phyloP scores from a whole-genome alignment of 139 green algal genomes.

The Edaphochlamys debaryana region DNA sequence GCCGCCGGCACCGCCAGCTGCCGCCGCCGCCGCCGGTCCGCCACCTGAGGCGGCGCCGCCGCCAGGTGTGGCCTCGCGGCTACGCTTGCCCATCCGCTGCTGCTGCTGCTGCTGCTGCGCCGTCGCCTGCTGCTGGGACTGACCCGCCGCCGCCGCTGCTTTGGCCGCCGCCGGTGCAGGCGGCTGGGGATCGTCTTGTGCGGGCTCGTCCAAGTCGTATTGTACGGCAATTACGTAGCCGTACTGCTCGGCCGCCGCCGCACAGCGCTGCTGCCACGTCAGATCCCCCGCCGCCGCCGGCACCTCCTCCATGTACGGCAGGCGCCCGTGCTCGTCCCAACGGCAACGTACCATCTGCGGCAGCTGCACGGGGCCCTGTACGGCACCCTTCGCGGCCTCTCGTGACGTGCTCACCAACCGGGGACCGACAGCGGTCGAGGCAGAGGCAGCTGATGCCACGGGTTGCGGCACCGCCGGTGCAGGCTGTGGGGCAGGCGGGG shows the following conservation, averaged over 20 bases:
- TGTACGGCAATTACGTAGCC: conserved; percentile 34
- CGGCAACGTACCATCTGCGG: conserved; percentile 37
- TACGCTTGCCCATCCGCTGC: not conserved
- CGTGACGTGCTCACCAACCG: too few species aligned
- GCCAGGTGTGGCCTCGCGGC: too few species aligned
- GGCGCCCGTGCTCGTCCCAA: conserved; percentile 6
- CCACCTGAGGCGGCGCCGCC: too few species aligned
- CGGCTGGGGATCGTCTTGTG: not conserved
- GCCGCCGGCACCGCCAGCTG: not conserved
- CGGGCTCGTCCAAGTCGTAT: not conserved
- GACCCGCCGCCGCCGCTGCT: not conserved
- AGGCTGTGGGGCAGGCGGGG: too few species aligned
- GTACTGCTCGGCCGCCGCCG: not conserved
- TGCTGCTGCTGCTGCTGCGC: not conserved
- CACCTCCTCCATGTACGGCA: conserved; percentile 18
- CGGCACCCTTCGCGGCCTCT: too few species aligned
- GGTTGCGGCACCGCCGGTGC: too few species aligned
- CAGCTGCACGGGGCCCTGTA: too few species aligned
- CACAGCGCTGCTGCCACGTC: conserved; percentile 7
- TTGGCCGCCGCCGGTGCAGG: not conserved
- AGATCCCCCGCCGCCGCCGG: not conserved
- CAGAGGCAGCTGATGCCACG: too few species aligned
- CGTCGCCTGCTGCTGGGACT: too few species aligned
- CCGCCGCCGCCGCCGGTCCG: not conserved
- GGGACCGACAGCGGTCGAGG: too few species aligned